Evolutionary conservation across 2,329 filamentous ascomycete genomes (phyloP), one percentile per base, ranked within the genome.

Genomic region (Grosmannia huntii): DNA sequence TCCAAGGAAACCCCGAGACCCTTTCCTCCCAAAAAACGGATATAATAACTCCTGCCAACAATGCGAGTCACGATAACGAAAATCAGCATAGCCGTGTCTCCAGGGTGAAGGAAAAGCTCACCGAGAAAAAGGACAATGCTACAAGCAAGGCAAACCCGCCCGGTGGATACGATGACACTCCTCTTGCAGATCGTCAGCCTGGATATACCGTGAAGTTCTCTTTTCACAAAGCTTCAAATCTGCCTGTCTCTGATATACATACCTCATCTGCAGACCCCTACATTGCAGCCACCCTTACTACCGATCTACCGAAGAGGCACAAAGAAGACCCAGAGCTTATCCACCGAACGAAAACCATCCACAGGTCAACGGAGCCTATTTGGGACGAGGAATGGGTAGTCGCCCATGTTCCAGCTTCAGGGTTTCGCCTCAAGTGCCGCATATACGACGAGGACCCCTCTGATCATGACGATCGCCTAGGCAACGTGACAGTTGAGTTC

Each of bases 381-480:
- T 97, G 92, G 92, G 79, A 95, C 53, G 82, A 85, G 44, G 81
- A 89, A 60, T 97, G 92, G 92, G 78, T 90, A 25, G 86, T 97
- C 27, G 89, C 89, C 61, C 95, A 96, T 64, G 80, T 96, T 2
- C 91, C 92, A 0, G 75, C 84, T 0, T 82, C 80, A 0, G 91
- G 91, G 4, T 95, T 96, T 72, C 80, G 78, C 59, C 78, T 97
- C 64, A 96, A 96, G 69, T 90, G 89, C 61, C 81, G 89, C 57
- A 72, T 97, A 21, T 95, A 91, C 71, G 92, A 97, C 66, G 92
- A 97, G 69, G 92, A 97, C 71, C 83, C 85, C 38, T 82, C 85
- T 1, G 89, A 96, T 68, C 83, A 87, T 63, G 87, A 97, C 67
- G 92, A 97, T 71, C 80, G 89, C 28, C 78, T 97, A 23, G 92